phyloP scores from a whole-genome alignment of 305 asterid genomes.

The Solanum hybrid region DNA sequence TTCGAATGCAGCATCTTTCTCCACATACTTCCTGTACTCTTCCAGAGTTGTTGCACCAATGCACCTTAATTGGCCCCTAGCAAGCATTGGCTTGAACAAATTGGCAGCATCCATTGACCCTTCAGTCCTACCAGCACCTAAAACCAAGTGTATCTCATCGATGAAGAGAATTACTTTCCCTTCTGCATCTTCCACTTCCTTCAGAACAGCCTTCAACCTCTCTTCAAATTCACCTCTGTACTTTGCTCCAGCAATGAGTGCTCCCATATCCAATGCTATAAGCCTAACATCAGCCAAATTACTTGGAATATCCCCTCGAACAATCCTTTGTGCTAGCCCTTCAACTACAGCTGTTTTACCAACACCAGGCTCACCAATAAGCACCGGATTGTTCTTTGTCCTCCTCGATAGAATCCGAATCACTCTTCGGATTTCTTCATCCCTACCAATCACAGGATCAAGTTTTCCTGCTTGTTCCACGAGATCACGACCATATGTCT shows the following conservation, averaged over 20 bases:
- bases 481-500: constrained; percentile 85
- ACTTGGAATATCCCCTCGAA: constrained; percentile 62
- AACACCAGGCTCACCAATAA: constrained; percentile 88
- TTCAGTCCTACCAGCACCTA: constrained; percentile 83
- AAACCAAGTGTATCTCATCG: constrained; percentile 71
- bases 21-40: constrained; percentile 80
- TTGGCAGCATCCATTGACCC: constrained; percentile 93
- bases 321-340: constrained; percentile 79
- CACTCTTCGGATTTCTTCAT: constrained; percentile 72
- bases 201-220: constrained; percentile 64
- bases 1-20: constrained; percentile 92
- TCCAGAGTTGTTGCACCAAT: constrained; percentile 79
- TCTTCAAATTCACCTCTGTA: constrained; percentile 86
- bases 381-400: constrained; percentile 79
- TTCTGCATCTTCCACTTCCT: constrained; percentile 85
- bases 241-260: constrained; percentile 76
- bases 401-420: constrained; percentile 74
- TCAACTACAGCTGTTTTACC: constrained; percentile 89
- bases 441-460: constrained; percentile 85
- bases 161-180: constrained; percentile 76
- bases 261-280: constrained; percentile 86
- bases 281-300: constrained; percentile 47
- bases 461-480: constrained; percentile 89
- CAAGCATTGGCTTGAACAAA: constrained; percentile 85
- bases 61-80: constrained; percentile 73